Percentiles rank a stretch among this genome's conserved stretches.
Evolutionary conservation across 805 yeast genomes (phyloP).

Genomic region (Peterozyma xylosa): DNA sequence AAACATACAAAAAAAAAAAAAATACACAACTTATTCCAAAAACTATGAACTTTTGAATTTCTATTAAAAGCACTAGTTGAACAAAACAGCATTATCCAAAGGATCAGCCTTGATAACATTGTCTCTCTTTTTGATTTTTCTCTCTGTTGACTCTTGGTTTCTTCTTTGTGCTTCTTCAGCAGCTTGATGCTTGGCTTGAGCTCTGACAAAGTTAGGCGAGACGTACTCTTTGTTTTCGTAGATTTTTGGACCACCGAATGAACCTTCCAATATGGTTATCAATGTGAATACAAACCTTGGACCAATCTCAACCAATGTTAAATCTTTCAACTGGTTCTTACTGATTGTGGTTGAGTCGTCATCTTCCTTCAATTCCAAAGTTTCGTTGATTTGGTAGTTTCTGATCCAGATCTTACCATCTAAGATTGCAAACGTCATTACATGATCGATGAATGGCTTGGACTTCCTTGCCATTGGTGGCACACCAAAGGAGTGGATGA

Average conservation of each 20-base stretch:
- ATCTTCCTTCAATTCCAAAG: conserved; percentile 48
- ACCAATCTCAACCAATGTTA: conserved; percentile 88
- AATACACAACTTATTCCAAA: not conserved
- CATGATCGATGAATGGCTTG: conserved; percentile 94
- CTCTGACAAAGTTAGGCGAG: conserved; percentile 90
- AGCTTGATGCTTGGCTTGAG: conserved; percentile 73
- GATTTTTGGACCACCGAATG: conserved; percentile 96
- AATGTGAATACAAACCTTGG: conserved; percentile 93
- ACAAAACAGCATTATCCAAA: conserved; percentile 67
- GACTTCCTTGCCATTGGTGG: conserved; percentile 90
- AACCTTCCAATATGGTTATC: conserved; percentile 88
- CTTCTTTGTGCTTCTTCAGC: conserved; percentile 76
- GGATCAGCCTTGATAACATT: conserved; percentile 75
- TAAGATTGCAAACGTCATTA: conserved; percentile 84
- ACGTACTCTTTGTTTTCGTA: conserved; percentile 96
- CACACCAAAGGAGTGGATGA: conserved; percentile 82
- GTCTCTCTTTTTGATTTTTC: conserved; percentile 71
- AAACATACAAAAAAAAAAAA: conserved; percentile 1
- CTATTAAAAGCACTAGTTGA: conserved; percentile 32
- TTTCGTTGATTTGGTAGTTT: conserved; percentile 79
- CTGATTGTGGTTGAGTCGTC: conserved; percentile 17
- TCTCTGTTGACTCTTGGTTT: conserved; percentile 68
- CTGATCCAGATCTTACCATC: conserved; percentile 95
- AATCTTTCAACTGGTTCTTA: conserved; percentile 37
- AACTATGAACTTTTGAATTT: not conserved